Conservation (phyloP, 2,329 filamentous ascomycete species). For the Lasiodiplodia sp. region DNA sequence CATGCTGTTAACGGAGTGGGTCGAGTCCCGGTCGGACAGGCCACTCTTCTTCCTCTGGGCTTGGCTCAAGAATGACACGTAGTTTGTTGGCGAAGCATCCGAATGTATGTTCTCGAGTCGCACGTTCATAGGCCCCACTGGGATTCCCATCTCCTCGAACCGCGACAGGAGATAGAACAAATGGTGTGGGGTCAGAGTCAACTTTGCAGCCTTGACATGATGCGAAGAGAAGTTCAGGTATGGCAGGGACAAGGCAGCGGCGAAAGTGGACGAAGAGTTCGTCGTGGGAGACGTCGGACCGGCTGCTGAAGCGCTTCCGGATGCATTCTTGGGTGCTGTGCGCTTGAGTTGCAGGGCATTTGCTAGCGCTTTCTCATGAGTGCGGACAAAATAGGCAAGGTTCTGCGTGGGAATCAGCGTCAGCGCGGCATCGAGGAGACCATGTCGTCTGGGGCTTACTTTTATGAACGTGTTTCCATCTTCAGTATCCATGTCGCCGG, state of each 20-base stretch:
- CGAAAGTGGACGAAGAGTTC: slow-evolving; percentile 73
- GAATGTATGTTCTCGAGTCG: slow-evolving; percentile 93
- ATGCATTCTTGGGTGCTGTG: slow-evolving; percentile 72
- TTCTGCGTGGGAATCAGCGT: slow-evolving; percentile 64
- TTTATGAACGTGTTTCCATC: slow-evolving; percentile 90
- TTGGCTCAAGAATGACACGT: slow-evolving; percentile 92
- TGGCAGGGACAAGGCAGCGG: slow-evolving; percentile 85
- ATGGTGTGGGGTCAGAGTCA: slow-evolving; percentile 93
- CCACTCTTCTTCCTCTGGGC: slow-evolving; percentile 81
- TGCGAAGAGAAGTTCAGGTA: slow-evolving; percentile 85
- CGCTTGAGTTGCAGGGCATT: slow-evolving; percentile 90
- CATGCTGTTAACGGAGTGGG: slow-evolving; percentile 95
- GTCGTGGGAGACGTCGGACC: slow-evolving; percentile 63
- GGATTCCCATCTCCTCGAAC: slow-evolving; percentile 90
- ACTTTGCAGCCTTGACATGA: slow-evolving; percentile 84
- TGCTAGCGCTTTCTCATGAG: slow-evolving; percentile 95
- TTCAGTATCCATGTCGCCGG: slow-evolving; percentile 76
- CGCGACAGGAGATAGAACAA: slow-evolving; percentile 95
- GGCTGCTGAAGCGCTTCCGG: slow-evolving; percentile 57
- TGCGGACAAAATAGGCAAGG: slow-evolving; percentile 93
- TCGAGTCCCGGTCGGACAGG: slow-evolving; percentile 84
- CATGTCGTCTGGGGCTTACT: slow-evolving; percentile 58
- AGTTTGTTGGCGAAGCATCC: slow-evolving; percentile 84
- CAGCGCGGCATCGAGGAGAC: background rate
- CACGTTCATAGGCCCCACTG: slow-evolving; percentile 95